Conservation (phyloP, 352 stramenopile genomes). For the Pythium brassicae region DNA sequence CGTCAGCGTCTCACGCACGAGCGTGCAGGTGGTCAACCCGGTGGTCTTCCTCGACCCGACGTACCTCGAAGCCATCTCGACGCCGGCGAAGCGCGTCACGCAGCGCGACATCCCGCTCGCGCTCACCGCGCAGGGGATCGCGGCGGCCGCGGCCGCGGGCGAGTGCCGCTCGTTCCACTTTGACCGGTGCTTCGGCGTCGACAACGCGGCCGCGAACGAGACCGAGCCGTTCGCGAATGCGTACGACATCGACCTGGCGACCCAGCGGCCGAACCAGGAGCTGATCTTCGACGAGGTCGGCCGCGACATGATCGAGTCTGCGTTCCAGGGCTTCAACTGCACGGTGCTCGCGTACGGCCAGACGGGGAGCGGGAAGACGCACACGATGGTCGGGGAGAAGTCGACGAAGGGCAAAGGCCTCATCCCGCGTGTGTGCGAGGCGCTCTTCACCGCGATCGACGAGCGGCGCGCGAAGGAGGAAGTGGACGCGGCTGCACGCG, state of each 20-base stretch:
- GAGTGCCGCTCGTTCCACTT: constrained; percentile 74
- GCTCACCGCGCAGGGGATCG: constrained; percentile 25
- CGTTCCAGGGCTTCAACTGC: constrained; percentile 83
- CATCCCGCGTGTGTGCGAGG: constrained; percentile 77
- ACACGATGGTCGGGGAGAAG: constrained; percentile 83
- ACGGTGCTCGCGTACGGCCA: constrained; percentile 80
- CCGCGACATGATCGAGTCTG: constrained; percentile 54
- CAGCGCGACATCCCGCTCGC: constrained; percentile 18
- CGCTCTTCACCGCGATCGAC: constrained; percentile 69
- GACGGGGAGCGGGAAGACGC: constrained; percentile 78
- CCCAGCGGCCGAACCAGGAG: constrained; percentile 56
- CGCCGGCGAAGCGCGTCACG: constrained; percentile 16
- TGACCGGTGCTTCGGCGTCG: constrained; percentile 67
- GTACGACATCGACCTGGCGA: constrained; percentile 37
- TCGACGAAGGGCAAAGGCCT: constrained; percentile 51
- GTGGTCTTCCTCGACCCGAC: constrained; percentile 51
- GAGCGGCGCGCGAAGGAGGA: constrained; percentile 23
- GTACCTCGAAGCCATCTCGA: constrained; percentile 38
- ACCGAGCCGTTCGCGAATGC: constrained; percentile 33
- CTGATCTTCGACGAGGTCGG: constrained; percentile 80
- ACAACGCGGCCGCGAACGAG: constrained; percentile 22
- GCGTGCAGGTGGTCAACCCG: constrained; percentile 64
- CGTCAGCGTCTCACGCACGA: constrained; percentile 39
- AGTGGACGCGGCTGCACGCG: constrained; percentile 10
- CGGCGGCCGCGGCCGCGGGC: constrained; percentile 29